phyloP scores from a whole-genome alignment of 305 asterid genomes.

The Solanum hybrid region DNA sequence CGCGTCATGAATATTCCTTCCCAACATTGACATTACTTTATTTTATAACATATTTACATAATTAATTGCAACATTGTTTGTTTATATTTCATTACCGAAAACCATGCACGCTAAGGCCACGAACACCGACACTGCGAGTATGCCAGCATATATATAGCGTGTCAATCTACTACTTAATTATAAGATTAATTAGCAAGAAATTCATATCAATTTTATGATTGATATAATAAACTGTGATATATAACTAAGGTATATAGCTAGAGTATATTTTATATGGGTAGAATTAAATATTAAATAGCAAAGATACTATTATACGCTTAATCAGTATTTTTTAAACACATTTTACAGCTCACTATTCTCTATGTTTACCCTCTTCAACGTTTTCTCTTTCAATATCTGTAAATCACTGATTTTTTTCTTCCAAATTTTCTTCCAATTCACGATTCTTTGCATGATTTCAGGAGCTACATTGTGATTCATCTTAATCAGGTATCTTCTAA shows the following conservation, averaged over 20 bases:
- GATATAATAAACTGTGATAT: not conserved
- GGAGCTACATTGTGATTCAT: too few species aligned
- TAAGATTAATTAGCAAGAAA: not conserved
- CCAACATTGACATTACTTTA: not conserved
- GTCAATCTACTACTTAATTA: not conserved
- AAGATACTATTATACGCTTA: too few species aligned
- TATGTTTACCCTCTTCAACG: too few species aligned
- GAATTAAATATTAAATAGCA: too few species aligned
- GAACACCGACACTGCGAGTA: not conserved
- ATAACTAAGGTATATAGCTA: not conserved
- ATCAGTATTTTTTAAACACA: too few species aligned
- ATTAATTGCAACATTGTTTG: not conserved
- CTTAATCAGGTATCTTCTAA: too few species aligned
- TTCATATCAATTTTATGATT: not conserved
- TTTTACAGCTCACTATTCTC: too few species aligned
- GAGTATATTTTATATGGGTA: not conserved
- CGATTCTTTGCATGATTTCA: too few species aligned
- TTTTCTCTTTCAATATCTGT: too few species aligned
- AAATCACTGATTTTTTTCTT: too few species aligned
- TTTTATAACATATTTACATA: not conserved
- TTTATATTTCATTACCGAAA: not conserved
- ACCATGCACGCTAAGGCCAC: not conserved
- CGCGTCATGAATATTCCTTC: not conserved
- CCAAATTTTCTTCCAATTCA: too few species aligned
- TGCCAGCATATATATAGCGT: not conserved